Evolutionary conservation across 257 asterid genomes (phyloP).

Genomic region (Lithospermum erythrorhizon): DNA sequence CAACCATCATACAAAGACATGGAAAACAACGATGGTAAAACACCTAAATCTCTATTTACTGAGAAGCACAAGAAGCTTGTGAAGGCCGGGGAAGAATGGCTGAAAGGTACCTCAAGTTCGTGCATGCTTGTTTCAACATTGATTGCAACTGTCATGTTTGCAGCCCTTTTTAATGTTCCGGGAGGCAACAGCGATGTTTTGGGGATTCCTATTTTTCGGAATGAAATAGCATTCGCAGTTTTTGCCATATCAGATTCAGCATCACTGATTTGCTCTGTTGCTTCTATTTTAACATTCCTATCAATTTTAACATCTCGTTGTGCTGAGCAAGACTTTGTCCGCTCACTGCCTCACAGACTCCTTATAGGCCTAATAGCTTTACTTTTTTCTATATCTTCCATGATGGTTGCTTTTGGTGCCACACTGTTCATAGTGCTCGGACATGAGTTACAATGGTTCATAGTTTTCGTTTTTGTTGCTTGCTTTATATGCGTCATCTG

Average conservation of each 20-base stretch:
- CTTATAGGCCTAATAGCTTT: constrained; percentile 15
- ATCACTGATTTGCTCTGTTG: constrained; percentile 15
- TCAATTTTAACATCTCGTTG: constrained; percentile 21
- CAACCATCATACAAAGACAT: constrained; percentile 5
- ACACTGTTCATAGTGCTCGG: not conserved
- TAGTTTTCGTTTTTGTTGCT: no score
- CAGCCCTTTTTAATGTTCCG: constrained; percentile 25
- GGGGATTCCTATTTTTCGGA: constrained; percentile 18
- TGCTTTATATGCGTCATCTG: no score
- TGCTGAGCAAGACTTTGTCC: constrained; percentile 20
- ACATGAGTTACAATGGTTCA: no score
- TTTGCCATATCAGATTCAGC: constrained; percentile 17
- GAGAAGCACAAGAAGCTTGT: constrained; percentile 13
- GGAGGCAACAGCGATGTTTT: constrained; percentile 12
- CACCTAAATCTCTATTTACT: constrained; percentile 13
- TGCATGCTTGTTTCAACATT: constrained; percentile 28
- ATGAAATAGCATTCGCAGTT: constrained; percentile 4
- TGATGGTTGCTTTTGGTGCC: constrained; percentile 22
- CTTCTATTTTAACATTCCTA: constrained; percentile 17
- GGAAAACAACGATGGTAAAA: constrained; percentile 10
- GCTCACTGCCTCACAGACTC: constrained; percentile 15
- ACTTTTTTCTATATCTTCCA: constrained; percentile 16
- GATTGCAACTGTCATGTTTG: constrained; percentile 25
- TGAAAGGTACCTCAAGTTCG: constrained; percentile 29
- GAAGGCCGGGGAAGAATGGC: constrained; percentile 26